Conservation (phyloP, 2,329 filamentous ascomycete species). For the Myriosclerotinia scirpicola region DNA sequence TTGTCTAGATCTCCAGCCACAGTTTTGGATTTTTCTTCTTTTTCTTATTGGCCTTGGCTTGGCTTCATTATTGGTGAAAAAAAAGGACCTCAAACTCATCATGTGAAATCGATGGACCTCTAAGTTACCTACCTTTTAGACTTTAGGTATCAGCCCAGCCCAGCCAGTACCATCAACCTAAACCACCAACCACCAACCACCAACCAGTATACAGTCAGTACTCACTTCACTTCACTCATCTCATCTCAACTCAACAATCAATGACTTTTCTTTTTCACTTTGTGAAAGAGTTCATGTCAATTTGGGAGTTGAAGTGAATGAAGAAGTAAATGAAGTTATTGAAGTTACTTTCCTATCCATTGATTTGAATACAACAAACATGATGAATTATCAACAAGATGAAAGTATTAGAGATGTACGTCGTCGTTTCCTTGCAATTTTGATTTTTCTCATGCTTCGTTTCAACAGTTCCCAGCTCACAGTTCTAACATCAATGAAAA, state of each 20-base stretch:
- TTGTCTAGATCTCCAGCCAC: not conserved
- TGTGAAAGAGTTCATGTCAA: conserved; percentile 16
- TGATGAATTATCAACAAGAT: conserved; percentile 23
- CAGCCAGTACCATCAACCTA: too few relatives aligned
- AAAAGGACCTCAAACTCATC: too few relatives aligned
- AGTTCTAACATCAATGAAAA: not conserved
- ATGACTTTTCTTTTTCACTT: conserved; percentile 18
- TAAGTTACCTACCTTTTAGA: too few relatives aligned
- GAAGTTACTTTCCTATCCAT: not conserved
- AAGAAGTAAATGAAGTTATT: not conserved
- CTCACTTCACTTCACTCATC: not conserved
- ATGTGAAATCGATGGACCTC: not conserved
- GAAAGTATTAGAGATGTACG: conserved; percentile 19
- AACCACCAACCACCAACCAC: too few relatives aligned
- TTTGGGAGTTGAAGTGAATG: not conserved
- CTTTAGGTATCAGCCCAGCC: too few relatives aligned
- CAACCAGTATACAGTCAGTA: too few relatives aligned
- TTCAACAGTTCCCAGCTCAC: too few relatives aligned
- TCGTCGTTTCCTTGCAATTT: not conserved
- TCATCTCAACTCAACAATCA: not conserved
- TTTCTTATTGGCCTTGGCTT: too few relatives aligned
- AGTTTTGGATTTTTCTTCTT: too few relatives aligned
- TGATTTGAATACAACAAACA: not conserved
- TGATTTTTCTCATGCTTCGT: not conserved
- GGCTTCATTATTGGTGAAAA: too few relatives aligned